Conservation (phyloP, 208 protist genomes). For the Trypanosoma avium region DNA sequence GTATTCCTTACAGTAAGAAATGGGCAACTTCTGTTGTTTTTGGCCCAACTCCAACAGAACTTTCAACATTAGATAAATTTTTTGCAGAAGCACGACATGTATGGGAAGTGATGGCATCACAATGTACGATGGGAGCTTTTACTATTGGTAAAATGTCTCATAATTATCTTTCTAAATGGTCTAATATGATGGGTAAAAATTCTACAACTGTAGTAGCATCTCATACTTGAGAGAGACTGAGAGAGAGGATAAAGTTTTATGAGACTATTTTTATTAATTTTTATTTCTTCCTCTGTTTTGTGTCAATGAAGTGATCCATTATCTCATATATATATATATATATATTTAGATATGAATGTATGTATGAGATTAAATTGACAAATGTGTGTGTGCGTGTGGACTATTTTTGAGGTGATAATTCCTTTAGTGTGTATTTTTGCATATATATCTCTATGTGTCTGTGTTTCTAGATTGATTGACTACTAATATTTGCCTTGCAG, state of each 20-base stretch:
- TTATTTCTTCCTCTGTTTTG: too few species aligned
- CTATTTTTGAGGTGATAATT: not conserved
- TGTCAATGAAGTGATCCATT: too few species aligned
- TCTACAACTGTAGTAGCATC: too few species aligned
- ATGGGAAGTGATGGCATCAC: not conserved
- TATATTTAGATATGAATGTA: not conserved
- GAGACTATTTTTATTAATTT: too few species aligned
- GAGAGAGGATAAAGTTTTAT: too few species aligned
- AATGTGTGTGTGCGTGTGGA: not conserved
- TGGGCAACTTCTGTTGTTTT: not conserved
- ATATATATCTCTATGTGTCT: not conserved
- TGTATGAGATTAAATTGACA: not conserved
- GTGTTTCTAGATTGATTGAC: not conserved
- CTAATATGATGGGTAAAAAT: too few species aligned
- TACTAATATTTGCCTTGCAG: not conserved
- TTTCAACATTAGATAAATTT: not conserved
- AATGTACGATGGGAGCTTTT: not conserved
- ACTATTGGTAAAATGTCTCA: not conserved
- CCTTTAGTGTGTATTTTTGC: not conserved
- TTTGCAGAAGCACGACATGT: not conserved
- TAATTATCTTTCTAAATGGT: too few species aligned
- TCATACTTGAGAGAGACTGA: too few species aligned
- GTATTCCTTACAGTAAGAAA: constrained; percentile 18
- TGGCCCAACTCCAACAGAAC: not conserved
- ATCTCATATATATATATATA: too few species aligned